These are phyloP conservation scores for Nitzschia palea DNA, from an alignment of 108 stramenopile genomes.

Conservation along the genomic window DNA sequence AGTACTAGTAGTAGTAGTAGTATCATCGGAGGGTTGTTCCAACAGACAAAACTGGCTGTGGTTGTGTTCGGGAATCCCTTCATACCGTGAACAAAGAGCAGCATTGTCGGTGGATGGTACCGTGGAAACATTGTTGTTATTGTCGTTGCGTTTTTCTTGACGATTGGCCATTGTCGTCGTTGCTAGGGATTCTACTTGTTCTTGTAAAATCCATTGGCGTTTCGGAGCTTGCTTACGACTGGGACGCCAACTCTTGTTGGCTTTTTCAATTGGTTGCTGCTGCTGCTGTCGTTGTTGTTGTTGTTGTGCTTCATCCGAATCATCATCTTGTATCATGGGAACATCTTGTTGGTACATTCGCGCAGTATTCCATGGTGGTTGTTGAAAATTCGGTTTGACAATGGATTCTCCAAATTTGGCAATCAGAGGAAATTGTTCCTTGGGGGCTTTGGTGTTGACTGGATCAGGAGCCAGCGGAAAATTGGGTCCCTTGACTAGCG, in stretches of 20 bases:
- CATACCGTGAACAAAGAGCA: slow-evolving; percentile 59
- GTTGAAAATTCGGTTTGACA: slow-evolving; percentile 50
- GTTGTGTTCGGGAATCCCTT: slow-evolving; percentile 78
- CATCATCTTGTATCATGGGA: slow-evolving; percentile 68
- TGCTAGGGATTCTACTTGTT: slow-evolving; percentile 75
- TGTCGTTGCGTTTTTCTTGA: slow-evolving; percentile 16
- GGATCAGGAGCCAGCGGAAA: slow-evolving; percentile 32
- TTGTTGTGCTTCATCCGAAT: slow-evolving; percentile 55
- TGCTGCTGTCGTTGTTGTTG: too few relatives aligned
- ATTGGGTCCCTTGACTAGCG: slow-evolving; percentile 46
- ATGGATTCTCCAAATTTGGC: slow-evolving; percentile 80
- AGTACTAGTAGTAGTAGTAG: slow-evolving; percentile 20
- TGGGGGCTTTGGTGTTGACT: slow-evolving; percentile 46
- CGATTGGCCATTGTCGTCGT: slow-evolving; percentile 56
- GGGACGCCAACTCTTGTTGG: slow-evolving; percentile 66
- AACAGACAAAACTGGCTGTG: slow-evolving; percentile 67
- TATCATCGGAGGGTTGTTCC: background rate
- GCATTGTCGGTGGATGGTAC: slow-evolving; percentile 1
- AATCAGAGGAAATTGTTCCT: slow-evolving; percentile 62
- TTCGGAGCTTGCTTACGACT: slow-evolving; percentile 53
- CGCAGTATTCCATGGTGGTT: slow-evolving; percentile 46
- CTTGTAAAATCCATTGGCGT: slow-evolving; percentile 81
- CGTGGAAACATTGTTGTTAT: too few relatives aligned
- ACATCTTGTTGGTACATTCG: slow-evolving; percentile 82
- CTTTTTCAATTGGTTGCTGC: slow-evolving; percentile 27